Base-by-base conservation (phyloP, 768 basidiomycete genomes). In the Russula griseocarnosa region DNA sequence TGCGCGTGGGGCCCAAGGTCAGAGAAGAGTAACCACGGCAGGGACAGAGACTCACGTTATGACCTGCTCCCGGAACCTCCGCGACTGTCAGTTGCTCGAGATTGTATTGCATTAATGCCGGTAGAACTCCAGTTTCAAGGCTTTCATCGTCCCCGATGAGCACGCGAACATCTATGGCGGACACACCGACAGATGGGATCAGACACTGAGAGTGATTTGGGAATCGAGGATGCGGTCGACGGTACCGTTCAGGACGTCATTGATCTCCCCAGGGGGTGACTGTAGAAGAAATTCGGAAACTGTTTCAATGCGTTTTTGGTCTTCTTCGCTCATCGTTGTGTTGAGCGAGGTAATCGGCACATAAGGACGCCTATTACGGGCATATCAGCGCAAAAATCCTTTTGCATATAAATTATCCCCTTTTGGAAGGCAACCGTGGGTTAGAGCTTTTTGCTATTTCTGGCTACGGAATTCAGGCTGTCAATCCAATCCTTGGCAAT, bases 211-310 rank as follows among this genome's bases (percentile, higher is more conserved):
- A 18, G 47, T 51, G 36, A 50, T 44, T 8, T 26, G 20, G 24
- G 36, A 14, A 34, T 51, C 20, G 28, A 52, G 32, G 5, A 50
- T 30, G 46, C n/a, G 22, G 34, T 10, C 42, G 20, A 46, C 38
- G 24, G 32, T 64, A 92, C 93, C 94, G 70, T 92, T 92, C 59
- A 98, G 79, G 20, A 97, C 94, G 77, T 98, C 95, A 74, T 96
- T 97, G 68, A 98, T 94, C 78, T 98, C 91, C 51, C 95, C 95
- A 0, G 95, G 95, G 28, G 95, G 95, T 1, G 92, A 86, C 73
- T 97, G 95, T 0, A 92, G 80, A 34, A 98, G 78, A 70, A 97
- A 91, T 36, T 79, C 80, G 28, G 90, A 86, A 26, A 89, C 94
- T 9, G 82, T 81, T 70, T 84, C 78, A 52, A 92, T 84, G 32